Evolutionary conservation across 1,139 yeast species (phyloP).

Genomic region (Candida tunisiensis): DNA sequence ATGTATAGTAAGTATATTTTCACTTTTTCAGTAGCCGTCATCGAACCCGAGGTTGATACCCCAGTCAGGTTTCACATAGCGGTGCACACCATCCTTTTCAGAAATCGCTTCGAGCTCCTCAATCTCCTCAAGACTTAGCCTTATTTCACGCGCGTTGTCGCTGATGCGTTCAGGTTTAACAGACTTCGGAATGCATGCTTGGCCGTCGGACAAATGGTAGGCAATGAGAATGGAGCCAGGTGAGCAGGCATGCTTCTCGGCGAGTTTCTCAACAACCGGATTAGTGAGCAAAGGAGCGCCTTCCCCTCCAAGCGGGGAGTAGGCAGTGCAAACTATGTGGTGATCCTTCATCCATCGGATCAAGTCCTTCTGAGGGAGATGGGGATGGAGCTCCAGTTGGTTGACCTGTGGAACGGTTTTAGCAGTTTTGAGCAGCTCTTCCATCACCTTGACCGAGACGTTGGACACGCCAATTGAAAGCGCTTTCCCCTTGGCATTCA

Average conservation of each 20-base stretch:
- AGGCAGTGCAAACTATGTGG: constrained; percentile 51
- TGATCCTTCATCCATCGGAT: constrained; percentile 35
- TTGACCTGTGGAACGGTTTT: constrained; percentile 49
- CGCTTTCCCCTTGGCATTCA: constrained; percentile 28
- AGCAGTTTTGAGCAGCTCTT: constrained; percentile 27
- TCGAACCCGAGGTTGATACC: constrained; percentile 17
- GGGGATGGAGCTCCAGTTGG: constrained; percentile 71
- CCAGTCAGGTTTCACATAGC: constrained; percentile 29
- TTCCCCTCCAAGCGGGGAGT: constrained; percentile 64
- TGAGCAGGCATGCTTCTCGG: constrained; percentile 33
- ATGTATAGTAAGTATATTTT: no score
- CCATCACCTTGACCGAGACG: constrained; percentile 33
- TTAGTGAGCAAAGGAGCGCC: constrained; percentile 48
- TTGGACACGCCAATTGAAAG: constrained; percentile 51
- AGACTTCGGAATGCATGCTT: constrained; percentile 61
- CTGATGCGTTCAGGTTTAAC: constrained; percentile 41
- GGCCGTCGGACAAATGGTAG: constrained; percentile 53
- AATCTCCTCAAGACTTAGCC: constrained; percentile 38
- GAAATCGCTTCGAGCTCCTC: constrained; percentile 28
- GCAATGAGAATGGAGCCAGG: constrained; percentile 36
- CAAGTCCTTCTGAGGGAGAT: constrained; percentile 52
- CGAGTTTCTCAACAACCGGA: constrained; percentile 30
- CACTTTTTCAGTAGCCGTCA: constrained; percentile 18
- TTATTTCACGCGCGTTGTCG: constrained; percentile 36
- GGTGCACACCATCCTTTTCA: constrained; percentile 26